Base-by-base conservation (phyloP, 768 basidiomycete species). In the Mycena epipterygia region DNA sequence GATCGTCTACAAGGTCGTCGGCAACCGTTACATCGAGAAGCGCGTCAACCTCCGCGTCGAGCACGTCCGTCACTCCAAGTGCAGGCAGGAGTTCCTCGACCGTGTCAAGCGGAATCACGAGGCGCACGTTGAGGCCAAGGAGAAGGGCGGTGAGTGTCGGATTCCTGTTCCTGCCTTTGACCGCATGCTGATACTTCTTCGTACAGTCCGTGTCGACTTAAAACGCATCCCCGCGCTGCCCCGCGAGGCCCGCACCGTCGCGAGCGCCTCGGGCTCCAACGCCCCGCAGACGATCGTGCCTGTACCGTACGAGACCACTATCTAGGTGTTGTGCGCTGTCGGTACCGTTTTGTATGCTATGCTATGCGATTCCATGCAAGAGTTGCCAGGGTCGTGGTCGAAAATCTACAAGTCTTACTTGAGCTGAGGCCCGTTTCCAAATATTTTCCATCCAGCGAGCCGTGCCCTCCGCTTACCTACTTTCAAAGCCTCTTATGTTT, bases 21-120 rank as follows among this genome's bases (percentile, higher is more conserved):
- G 97, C 74, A 97, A 97, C 88, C 95, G 98, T 76, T 99, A 97
- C 92, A 85, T 99, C 67, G 96, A 99, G 88, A 99, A 99, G 89
- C 95, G 97, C 68, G 97, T 99, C 84, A 99, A 99, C 91, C 85
- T 98, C 86, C 94, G 95, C 73, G 89, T 96, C 78, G 97, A 98
- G 88, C 97, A 99, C 87, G 86, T 97, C 81, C 90, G 85, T 78
- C 97, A 98, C 90, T 98, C 97, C 77, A 95, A 95, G 85, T 98
- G 97, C 84, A 91, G 97, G 78, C 92, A 97, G 84, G 97, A 98
- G 84, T 99, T 99, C 87, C 86, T 98, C 81, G 94, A 95, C 83
- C 88, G 98, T 76, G 98, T 99, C 79, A 94, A 97, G 90, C 84
- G 87, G 74, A 99, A 99, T 88, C 93, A 94, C 71, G 88, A 87